Base-by-base conservation (phyloP, 257 asterid species). In the Cordia subcordata region DNA sequence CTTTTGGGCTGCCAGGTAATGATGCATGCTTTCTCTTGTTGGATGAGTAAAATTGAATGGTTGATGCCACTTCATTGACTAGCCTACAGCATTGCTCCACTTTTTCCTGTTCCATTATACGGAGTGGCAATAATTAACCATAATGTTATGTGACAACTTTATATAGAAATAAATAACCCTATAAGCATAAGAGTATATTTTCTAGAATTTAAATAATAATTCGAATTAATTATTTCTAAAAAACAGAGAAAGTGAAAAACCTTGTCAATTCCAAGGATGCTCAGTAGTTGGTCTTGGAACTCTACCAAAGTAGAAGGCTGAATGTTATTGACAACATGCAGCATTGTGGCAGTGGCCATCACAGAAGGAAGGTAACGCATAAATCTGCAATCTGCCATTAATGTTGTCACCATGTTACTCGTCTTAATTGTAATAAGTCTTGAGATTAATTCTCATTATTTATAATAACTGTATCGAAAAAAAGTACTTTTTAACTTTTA, bases 271-370 rank as follows among this genome's bases (percentile, higher is more conserved):
- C 94, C 95, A 47, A 90, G 94, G 56, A 90, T 83, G 72, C 64
- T 67, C 39, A 75, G 11, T 44, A 90, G 80, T 49, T 79, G 83
- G 53, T 80, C 76, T 69, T 76, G 91, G 72, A 72, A 67, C 52
- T 83, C 80, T 13, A 66, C 76, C 5, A 78, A 82, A 72, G 76
- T 66, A 33, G 72, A 64, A 68, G 98, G 90, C 64, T 77, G 76
- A 1, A 81, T 54, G 46, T 80, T 78, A 75, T 68, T 75, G 19
- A 87, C 62, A 37, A 83, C 91, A 57, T 78, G 79, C 80, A 80
- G 71, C 88, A 91, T 82, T 74, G 77, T 80, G 18, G 96, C 95
- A 52, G 92, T 82, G 46, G 98, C 95, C 82, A 88, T 53, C 54
- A 86, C 85, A 63, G 98, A 91, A 20, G 96, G 95, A 61, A 68